Percentiles rank a stretch among this genome's conserved stretches.
Evolutionary conservation across 2,329 filamentous ascomycete genomes (phyloP).

Genomic region (Domatiomyces catenatus): DNA sequence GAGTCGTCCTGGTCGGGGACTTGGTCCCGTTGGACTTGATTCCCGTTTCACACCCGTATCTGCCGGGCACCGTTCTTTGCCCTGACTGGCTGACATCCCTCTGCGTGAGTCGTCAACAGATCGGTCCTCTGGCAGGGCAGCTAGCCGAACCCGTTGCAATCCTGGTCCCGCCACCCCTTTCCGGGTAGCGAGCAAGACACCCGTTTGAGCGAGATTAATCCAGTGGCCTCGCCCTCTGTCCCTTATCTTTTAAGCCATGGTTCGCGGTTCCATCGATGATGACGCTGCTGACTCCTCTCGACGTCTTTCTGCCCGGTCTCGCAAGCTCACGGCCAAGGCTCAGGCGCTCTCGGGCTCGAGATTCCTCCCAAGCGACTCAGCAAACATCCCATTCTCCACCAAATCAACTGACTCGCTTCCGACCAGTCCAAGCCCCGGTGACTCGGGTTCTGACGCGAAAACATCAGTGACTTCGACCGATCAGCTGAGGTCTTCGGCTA

Average conservation of each 20-base stretch:
- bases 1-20: no score
- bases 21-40: not conserved
- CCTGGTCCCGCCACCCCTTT: not conserved
- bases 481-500: slow-evolving; percentile 1
- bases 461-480: slow-evolving; percentile 1
- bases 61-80: not conserved
- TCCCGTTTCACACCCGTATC: not conserved
- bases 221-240: not conserved
- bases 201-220: not conserved
- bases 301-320: slow-evolving; percentile 7
- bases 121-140: not conserved
- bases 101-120: not conserved
- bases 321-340: slow-evolving; percentile 12
- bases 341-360: slow-evolving; percentile 6
- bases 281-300: not conserved
- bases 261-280: not conserved
- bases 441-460: not conserved
- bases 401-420: slow-evolving; percentile 1
- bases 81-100: not conserved
- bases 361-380: slow-evolving; percentile 1
- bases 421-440: not conserved
- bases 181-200: not conserved
- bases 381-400: not conserved
- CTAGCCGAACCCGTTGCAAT: not conserved
- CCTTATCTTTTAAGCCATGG: not conserved